Percentiles rank a stretch among this genome's conserved stretches.
Evolutionary conservation across 805 yeast species (phyloP).

Genomic region (Ogataea populi-albae): DNA sequence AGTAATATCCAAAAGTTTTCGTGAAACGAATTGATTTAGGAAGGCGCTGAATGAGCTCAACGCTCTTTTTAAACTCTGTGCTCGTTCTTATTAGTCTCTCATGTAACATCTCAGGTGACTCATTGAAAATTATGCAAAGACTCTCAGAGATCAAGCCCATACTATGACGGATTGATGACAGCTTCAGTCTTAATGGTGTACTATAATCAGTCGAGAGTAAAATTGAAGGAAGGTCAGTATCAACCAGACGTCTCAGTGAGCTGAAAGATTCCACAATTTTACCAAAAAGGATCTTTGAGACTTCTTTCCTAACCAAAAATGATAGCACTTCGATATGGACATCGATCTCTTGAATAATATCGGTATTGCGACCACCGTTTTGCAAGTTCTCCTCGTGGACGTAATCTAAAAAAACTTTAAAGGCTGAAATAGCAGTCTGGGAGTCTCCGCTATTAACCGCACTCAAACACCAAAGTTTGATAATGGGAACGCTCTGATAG

Average conservation of each 20-base stretch:
- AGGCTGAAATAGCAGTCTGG: constrained; percentile 31
- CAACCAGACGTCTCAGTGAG: constrained; percentile 9
- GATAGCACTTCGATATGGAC: constrained; percentile 19
- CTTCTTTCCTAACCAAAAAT: constrained; percentile 7
- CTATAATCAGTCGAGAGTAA: constrained; percentile 17
- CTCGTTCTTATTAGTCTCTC: constrained; percentile 9
- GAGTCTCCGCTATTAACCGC: constrained; percentile 22
- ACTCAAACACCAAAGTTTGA: constrained; percentile 34
- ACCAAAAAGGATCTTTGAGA: constrained; percentile 15
- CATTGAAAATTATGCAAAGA: constrained; percentile 13
- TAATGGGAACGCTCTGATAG: constrained; percentile 42
- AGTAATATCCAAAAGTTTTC: constrained; percentile 24
- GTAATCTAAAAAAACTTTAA: constrained; percentile 42
- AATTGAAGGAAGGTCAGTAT: constrained; percentile 6
- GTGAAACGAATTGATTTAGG: constrained; percentile 14
- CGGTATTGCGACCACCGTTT: constrained; percentile 34
- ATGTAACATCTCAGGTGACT: constrained; percentile 10
- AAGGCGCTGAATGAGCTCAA: constrained; percentile 6
- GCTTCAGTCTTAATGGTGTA: constrained; percentile 19
- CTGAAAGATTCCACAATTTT: constrained; percentile 19
- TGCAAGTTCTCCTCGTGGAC: constrained; percentile 36
- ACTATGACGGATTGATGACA: constrained; percentile 24
- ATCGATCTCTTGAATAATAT: constrained; percentile 33
- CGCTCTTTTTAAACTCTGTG: constrained; percentile 11
- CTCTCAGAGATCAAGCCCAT: constrained; percentile 24